A percentile compares a stretch with the other conserved stretches of the same genome.
phyloP scores from a whole-genome alignment of 2,329 filamentous ascomycete genomes.

The Aureobasidium leucospermi region DNA sequence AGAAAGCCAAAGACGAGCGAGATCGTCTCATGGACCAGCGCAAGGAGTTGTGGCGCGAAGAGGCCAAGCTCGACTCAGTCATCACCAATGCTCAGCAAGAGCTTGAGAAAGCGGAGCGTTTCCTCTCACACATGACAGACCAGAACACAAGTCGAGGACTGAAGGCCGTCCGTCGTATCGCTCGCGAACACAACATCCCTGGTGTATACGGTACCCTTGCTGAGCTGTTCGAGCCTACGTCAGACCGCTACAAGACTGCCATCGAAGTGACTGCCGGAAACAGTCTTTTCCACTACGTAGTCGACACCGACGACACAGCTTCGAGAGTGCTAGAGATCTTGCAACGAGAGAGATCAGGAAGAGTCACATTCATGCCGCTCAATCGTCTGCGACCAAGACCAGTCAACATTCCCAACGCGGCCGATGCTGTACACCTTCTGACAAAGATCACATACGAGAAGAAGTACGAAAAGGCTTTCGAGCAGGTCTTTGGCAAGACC shows the following conservation, averaged over 20 bases:
- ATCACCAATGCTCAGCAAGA: constrained; percentile 70
- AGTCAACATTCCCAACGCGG: constrained; percentile 69
- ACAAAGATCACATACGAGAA: constrained; percentile 75
- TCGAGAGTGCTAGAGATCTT: constrained; percentile 73
- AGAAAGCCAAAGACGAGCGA: constrained; percentile 67
- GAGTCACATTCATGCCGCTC: constrained; percentile 91
- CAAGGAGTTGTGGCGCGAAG: constrained; percentile 80
- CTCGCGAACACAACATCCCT: constrained; percentile 67
- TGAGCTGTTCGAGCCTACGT: constrained; percentile 75
- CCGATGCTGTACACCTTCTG: constrained; percentile 80
- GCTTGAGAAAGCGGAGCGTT: constrained; percentile 67
- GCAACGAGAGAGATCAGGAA: constrained; percentile 70
- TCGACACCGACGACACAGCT: constrained; percentile 84
- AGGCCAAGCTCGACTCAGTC: constrained; percentile 75
- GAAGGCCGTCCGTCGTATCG: constrained; percentile 76
- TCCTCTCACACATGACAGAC: constrained; percentile 80
- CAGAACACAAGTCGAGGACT: constrained; percentile 78
- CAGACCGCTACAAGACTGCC: constrained; percentile 76
- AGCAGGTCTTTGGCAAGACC: constrained; percentile 91
- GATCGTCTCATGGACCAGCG: constrained; percentile 79
- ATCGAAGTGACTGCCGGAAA: constrained; percentile 89
- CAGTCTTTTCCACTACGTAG: constrained; percentile 92
- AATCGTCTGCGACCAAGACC: constrained; percentile 67
- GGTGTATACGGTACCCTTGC: constrained; percentile 90
- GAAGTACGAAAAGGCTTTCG: constrained; percentile 75